Base-by-base conservation (phyloP, 192 early-diverging fungal species). In the Coemansia sp. region DNA sequence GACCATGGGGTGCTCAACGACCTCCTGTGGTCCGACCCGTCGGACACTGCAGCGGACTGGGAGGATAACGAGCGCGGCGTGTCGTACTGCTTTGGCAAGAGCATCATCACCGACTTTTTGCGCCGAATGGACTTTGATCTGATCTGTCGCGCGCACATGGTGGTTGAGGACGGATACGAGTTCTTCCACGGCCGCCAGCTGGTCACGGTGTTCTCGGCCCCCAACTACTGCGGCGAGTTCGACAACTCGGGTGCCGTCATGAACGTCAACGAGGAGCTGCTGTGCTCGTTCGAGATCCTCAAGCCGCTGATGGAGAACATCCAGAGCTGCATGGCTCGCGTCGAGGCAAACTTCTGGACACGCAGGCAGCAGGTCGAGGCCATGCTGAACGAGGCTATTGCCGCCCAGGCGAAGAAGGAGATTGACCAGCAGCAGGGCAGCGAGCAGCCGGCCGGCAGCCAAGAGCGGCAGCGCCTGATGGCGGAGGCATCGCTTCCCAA, bases 211-310 rank as follows among this genome's bases (percentile, higher is more conserved):
- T 97, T 97, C 64, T 92, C 91, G 5, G 96, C 96, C 9, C 94
- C 96, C 57, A 96, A 98, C 76, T 96, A 96, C 76, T 98, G 96
- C 72, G 94, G 94, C 61, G 95, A 98, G 83, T 98, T 98, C 81
- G 94, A 92, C 63, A 93, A 91, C 75, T 84, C 84, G 64, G 93
- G 92, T 15, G 95, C 94, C 2, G 88, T 97, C 63, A 97, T 97
- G 95, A 86, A 81, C 61, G 93, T 96, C 55, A 92, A 93, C 61
- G 92, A 93, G 61, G 88, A 92, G 63, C 82, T 97, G 33, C 77
- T 97, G 71, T 97, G 95, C 66, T 91, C 89, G 39, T 97, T 97
- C 84, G 91, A 91, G 83, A 85, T 93, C 55, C 83, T 90, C 31
- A 87, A 88, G 72, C 88, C 88, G 43, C 61, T 82, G 63, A 46